A percentile compares a stretch with the other conserved stretches of the same genome.
phyloP scores from a whole-genome alignment of 139 green algal genomes.

The Coelastrella sp. region DNA sequence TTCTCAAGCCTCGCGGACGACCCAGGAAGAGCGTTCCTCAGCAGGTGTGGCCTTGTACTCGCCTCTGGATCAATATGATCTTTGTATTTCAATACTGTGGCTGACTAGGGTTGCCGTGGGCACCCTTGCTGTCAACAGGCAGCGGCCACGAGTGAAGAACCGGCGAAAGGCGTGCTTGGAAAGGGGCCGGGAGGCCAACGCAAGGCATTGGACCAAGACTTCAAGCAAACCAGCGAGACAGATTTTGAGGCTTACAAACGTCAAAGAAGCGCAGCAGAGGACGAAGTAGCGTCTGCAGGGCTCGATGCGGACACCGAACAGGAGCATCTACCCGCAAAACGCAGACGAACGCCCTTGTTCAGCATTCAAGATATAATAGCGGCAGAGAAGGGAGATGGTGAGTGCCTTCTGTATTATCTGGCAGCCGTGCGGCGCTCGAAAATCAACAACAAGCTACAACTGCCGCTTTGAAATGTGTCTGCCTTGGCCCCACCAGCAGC shows the following conservation, averaged over 20 bases:
- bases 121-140: neutral
- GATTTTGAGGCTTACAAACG: neutral
- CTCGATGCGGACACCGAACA: conserved; percentile 6
- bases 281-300: neutral
- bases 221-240: neutral
- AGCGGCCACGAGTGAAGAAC: conserved; percentile 34
- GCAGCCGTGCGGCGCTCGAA: neutral
- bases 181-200: conserved; percentile 29
- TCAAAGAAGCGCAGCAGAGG: neutral
- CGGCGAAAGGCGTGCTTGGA: neutral
- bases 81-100: neutral
- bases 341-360: conserved; percentile 26
- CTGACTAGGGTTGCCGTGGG: no score
- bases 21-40: conserved; percentile 18
- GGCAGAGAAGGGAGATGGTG: neutral
- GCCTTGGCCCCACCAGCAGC: neutral
- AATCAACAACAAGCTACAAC: neutral
- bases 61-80: neutral
- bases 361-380: conserved; percentile 21
- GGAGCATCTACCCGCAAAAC: conserved; percentile 35
- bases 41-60: neutral
- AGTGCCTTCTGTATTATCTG: neutral
- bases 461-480: no score
- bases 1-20: neutral
- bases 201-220: conserved; percentile 12